Evolutionary conservation across 2,329 filamentous ascomycete species (phyloP).

Genomic region (Eurotiales sp.): DNA sequence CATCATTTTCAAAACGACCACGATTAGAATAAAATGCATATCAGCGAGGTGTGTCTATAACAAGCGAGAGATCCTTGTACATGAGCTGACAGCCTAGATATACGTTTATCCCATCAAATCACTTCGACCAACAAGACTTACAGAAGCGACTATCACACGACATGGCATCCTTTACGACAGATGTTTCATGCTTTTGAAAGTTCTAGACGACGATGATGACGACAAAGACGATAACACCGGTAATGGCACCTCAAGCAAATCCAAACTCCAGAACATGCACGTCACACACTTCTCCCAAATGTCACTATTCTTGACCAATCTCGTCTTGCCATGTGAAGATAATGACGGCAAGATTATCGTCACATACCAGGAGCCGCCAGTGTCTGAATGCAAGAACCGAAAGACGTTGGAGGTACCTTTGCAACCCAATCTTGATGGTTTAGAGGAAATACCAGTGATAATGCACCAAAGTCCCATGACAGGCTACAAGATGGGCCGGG

Average conservation of each 20-base stretch:
- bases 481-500: constrained; percentile 61
- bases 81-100: constrained; percentile 44
- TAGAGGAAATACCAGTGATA: constrained; percentile 51
- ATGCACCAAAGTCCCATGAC: constrained; percentile 58
- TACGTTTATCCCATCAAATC: constrained; percentile 73
- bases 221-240: too few relatives aligned
- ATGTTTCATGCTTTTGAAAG: constrained; percentile 64
- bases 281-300: constrained; percentile 57
- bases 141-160: constrained; percentile 52
- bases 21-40: constrained; percentile 19
- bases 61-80: constrained; percentile 34
- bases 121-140: constrained; percentile 58
- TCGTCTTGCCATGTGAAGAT: constrained; percentile 34
- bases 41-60: constrained; percentile 31
- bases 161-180: constrained; percentile 65
- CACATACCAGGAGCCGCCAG: constrained; percentile 32
- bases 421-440: constrained; percentile 44
- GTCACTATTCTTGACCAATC: constrained; percentile 60
- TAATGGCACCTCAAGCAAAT: too few relatives aligned
- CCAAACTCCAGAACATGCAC: constrained; percentile 56
- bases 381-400: constrained; percentile 23
- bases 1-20: neutral
- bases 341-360: constrained; percentile 29
- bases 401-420: constrained; percentile 55
- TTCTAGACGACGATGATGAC: constrained; percentile 28